These are phyloP conservation scores for Chytriomyces sp. DNA, from an alignment of 192 early-diverging fungal genomes.

Conservation along the genomic window DNA sequence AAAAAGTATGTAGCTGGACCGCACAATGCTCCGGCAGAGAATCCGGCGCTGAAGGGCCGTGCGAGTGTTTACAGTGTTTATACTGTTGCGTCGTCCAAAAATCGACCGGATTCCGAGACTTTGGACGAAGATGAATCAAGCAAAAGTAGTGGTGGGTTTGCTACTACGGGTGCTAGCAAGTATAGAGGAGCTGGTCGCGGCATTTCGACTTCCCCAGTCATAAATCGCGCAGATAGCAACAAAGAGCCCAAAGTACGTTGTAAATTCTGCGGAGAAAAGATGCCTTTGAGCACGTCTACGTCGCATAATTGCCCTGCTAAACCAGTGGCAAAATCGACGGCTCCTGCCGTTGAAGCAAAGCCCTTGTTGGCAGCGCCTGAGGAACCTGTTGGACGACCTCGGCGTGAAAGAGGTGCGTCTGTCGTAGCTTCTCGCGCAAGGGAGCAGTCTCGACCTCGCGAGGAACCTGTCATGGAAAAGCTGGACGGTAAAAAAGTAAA, in stretches of 20 bases:
- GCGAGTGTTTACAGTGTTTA: slow-evolving; percentile 16
- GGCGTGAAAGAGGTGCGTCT: background rate
- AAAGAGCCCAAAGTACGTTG: slow-evolving; percentile 39
- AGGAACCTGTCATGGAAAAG: background rate
- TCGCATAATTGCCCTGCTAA: slow-evolving; percentile 23
- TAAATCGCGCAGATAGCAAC: background rate
- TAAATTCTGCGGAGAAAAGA: slow-evolving; percentile 33
- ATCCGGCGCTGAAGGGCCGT: background rate
- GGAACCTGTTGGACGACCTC: background rate
- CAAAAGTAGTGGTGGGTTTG: background rate
- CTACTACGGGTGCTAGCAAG: background rate
- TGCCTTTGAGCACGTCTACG: slow-evolving; percentile 18
- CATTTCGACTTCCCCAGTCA: background rate
- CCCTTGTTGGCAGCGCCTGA: background rate
- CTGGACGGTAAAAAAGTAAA: slow-evolving; percentile 30
- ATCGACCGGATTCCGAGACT: background rate
- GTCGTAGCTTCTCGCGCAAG: background rate
- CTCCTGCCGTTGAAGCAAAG: background rate
- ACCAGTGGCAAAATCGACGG: background rate
- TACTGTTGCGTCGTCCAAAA: background rate
- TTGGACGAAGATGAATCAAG: background rate
- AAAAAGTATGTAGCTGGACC: slow-evolving; percentile 21
- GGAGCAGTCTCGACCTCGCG: background rate
- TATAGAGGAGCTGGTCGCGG: background rate
- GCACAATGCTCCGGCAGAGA: slow-evolving; percentile 18